A percentile compares a stretch with the other conserved stretches of the same genome.
Conservation (phyloP, 116 monocot species). For the Dioscorea cayenensis region DNA sequence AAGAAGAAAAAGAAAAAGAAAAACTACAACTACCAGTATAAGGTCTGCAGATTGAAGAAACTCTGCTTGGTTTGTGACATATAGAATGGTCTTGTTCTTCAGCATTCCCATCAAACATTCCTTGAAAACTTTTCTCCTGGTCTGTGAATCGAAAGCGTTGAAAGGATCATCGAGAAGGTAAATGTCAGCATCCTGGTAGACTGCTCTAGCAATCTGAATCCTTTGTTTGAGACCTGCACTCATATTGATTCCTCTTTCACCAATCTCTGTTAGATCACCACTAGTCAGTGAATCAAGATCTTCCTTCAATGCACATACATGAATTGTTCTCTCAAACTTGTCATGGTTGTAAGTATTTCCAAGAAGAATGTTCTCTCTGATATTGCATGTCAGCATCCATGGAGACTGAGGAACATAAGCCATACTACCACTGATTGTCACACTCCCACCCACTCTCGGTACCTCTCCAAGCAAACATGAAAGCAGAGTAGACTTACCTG, state of each 20-base stretch:
- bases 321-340: constrained; percentile 53
- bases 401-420: constrained; percentile 81
- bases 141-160: constrained; percentile 83
- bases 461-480: constrained; percentile 79
- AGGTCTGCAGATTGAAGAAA: constrained; percentile 72
- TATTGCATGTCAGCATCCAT: constrained; percentile 79
- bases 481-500: constrained; percentile 74
- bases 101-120: constrained; percentile 80
- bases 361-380: constrained; percentile 77
- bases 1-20: too few species aligned
- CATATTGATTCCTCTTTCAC: constrained; percentile 69
- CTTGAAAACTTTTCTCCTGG: constrained; percentile 68
- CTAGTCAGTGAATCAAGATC: constrained; percentile 52
- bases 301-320: constrained; percentile 43
- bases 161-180: constrained; percentile 94
- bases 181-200: constrained; percentile 83
- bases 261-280: constrained; percentile 61
- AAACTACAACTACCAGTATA: constrained; percentile 49
- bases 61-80: constrained; percentile 73
- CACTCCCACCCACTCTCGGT: constrained; percentile 64
- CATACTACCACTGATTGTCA: constrained; percentile 65
- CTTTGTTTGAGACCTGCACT: constrained; percentile 78
- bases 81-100: constrained; percentile 62
- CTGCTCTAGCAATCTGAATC: constrained; percentile 76
- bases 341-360: constrained; percentile 46